Evolutionary conservation across 78 protist genomes (phyloP), one percentile per base, ranked within the genome.

Genomic region (Dictyostelium capitatum): DNA sequence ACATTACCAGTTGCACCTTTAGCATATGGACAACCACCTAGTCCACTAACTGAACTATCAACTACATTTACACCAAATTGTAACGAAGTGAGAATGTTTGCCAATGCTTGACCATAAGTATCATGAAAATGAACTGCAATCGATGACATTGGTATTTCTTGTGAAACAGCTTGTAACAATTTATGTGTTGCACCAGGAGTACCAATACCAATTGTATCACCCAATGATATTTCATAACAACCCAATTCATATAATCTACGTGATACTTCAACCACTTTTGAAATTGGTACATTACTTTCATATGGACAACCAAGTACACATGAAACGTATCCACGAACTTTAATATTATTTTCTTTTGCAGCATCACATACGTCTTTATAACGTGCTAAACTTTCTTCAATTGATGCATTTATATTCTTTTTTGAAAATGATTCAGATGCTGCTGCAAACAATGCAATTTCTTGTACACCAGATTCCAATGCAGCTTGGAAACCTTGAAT

Each of bases 11-110:
- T 41, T 25, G 98, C 98, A 10, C 98, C 96, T 23, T 37, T 30
- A 14, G 99, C 99, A 79, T 96, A 98, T 28, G 99, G 99, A 78
- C 99, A 98, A 8, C 99, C 99, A 14, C 99, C 99, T 14, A 98
- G 95, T 3, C 99, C 99, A 2, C 96, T 97, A 8, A 97, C 98
- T 2, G 97, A 85, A 19, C 95, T 56, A 43, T 98, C 99, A 20
- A 98, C 94, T 0, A 80, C 95, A 3, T 28, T 17, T n/a, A 96
- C 72, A 20, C 98, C 98, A 77, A 75, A 72, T 96, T 96, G 94
- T 57, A 98, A 89, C 4, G 98, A 96, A 1, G 73, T 64, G 23
- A 95, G 41, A 64, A 98, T 95, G 75, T 98, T 98, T 25, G 97
- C 97, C 43, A 98, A 90, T 6, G 98, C 99, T 79, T 97, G 98